These are phyloP conservation scores for Metarhizium guizhouense DNA, from an alignment of 2,329 filamentous ascomycete species.

Conservation along the genomic window DNA sequence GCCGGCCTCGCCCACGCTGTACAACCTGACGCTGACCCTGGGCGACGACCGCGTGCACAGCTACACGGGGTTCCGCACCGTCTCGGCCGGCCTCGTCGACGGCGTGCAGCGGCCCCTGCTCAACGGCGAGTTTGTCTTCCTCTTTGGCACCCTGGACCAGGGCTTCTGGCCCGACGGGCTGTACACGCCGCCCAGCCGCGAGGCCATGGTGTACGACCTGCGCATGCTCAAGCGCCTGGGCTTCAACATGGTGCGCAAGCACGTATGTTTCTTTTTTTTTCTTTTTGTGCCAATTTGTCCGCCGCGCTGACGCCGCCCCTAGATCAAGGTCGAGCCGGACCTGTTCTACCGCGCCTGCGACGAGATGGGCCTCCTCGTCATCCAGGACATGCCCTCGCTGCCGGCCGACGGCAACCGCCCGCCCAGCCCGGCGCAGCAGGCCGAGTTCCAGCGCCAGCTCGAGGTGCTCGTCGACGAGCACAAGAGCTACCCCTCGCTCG, in stretches of 20 bases:
- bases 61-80: slow-evolving; percentile 62
- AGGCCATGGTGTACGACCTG: slow-evolving; percentile 61
- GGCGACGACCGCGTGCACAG: slow-evolving; percentile 46
- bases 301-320: slow-evolving; percentile 9
- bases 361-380: slow-evolving; percentile 53
- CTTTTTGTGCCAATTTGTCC: too few relatives aligned
- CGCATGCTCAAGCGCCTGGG: slow-evolving; percentile 55
- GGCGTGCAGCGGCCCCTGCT: slow-evolving; percentile 53
- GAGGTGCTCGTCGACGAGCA: slow-evolving; percentile 53
- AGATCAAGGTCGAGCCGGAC: slow-evolving; percentile 59
- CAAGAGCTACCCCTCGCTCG: slow-evolving; percentile 55
- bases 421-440: slow-evolving; percentile 41
- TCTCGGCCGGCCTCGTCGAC: slow-evolving; percentile 45
- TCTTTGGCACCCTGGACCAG: slow-evolving; percentile 61
- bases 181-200: slow-evolving; percentile 53
- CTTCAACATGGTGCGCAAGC: slow-evolving; percentile 64
- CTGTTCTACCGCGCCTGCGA: slow-evolving; percentile 62
- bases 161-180: slow-evolving; percentile 65
- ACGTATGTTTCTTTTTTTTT: too few relatives aligned
- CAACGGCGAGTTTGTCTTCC: slow-evolving; percentile 61
- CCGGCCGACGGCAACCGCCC: slow-evolving; percentile 20
- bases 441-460: slow-evolving; percentile 57
- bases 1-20: slow-evolving; percentile 52
- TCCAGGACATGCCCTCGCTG: slow-evolving; percentile 65
- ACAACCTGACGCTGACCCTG: slow-evolving; percentile 50